Conservation (phyloP, 192 early-diverging fungal genomes). For the Gigaspora rosea region DNA sequence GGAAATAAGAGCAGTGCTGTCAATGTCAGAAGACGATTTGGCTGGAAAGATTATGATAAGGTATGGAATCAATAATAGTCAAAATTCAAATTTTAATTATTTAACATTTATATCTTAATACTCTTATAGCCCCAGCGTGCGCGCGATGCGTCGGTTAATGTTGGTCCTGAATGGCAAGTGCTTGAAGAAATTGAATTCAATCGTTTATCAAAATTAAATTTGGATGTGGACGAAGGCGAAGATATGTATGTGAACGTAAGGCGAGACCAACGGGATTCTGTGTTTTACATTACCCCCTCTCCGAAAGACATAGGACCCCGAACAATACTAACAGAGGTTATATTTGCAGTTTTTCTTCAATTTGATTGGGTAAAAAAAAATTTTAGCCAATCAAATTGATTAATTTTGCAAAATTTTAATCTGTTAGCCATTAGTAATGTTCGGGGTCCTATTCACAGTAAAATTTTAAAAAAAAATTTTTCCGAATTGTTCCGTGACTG, state of each 20-base stretch:
- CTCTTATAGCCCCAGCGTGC: slow-evolving; percentile 67
- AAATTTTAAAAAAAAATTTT: no score
- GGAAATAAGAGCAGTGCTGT: background rate
- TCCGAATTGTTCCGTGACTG: no score
- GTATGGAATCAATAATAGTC: background rate
- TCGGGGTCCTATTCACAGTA: no score
- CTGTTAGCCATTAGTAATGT: no score
- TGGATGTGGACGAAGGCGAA: slow-evolving; percentile 71
- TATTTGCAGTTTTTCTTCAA: no score
- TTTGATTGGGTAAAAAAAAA: no score
- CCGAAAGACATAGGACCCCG: no score
- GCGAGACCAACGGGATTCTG: no score
- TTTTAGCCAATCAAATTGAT: no score
- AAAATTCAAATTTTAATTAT: background rate
- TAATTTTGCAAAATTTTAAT: no score
- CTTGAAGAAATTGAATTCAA: slow-evolving; percentile 94
- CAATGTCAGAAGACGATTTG: slow-evolving; percentile 42
- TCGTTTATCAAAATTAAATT: slow-evolving; percentile 82
- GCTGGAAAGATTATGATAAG: slow-evolving; percentile 50
- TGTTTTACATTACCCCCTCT: no score
- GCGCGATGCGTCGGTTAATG: slow-evolving; percentile 83
- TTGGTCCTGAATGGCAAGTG: slow-evolving; percentile 87
- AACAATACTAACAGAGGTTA: no score
- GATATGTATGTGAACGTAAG: slow-evolving; percentile 65
- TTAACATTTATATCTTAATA: background rate